Percentiles rank a stretch among this genome's conserved stretches.
Evolutionary conservation across 2,329 filamentous ascomycete genomes (phyloP).

Genomic region (Westerdykella ornata): DNA sequence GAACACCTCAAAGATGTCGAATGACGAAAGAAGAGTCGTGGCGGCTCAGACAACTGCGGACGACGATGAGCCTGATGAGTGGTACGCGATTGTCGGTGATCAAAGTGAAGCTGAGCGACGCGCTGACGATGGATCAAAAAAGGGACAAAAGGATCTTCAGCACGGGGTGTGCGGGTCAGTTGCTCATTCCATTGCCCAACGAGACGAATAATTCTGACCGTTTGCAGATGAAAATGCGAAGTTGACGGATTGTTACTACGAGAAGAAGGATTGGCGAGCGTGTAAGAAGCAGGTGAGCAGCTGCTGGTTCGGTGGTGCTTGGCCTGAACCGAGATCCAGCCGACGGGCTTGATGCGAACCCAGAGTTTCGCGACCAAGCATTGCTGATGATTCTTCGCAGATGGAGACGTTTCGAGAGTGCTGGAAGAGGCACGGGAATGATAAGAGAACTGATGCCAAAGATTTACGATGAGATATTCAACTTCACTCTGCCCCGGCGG

Average conservation of each 20-base stretch:
- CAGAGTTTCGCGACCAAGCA: not conserved
- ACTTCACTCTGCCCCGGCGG: too few relatives aligned
- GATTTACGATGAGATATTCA: constrained; percentile 43
- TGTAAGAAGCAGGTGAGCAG: constrained; percentile 77
- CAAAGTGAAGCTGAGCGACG: constrained; percentile 1
- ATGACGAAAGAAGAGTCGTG: constrained; percentile 44
- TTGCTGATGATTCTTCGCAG: constrained; percentile 42
- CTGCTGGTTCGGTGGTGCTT: not conserved
- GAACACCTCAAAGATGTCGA: constrained; percentile 47
- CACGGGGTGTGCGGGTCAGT: constrained; percentile 77
- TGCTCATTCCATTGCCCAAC: not conserved
- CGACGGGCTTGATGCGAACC: not conserved
- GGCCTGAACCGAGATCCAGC: constrained; percentile 1
- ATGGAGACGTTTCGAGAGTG: constrained; percentile 86
- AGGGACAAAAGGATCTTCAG: constrained; percentile 98
- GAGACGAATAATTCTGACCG: not conserved
- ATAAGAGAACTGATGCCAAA: constrained; percentile 71
- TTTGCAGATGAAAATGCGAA: constrained; percentile 72
- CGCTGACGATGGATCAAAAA: constrained; percentile 15
- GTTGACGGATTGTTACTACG: constrained; percentile 92
- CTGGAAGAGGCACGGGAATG: constrained; percentile 86
- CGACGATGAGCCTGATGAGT: constrained; percentile 91
- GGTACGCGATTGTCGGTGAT: constrained; percentile 51
- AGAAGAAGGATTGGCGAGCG: constrained; percentile 89
- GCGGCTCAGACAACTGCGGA: constrained; percentile 44